phyloP scores from a whole-genome alignment of 176 grass and related monocot genomes.

The Themeda triandra region DNA sequence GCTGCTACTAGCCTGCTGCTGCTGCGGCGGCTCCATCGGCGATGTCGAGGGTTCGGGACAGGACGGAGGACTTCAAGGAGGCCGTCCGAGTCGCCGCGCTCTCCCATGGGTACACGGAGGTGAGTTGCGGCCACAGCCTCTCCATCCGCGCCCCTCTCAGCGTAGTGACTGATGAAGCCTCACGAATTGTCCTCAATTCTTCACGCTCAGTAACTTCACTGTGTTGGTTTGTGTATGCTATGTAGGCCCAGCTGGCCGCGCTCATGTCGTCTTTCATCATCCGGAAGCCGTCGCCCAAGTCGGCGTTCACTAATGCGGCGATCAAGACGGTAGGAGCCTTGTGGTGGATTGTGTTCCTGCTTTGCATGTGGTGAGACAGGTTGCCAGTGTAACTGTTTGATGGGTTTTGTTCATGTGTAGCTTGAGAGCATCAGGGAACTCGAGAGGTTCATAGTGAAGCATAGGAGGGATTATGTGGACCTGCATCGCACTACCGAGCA shows the following conservation, averaged over 20 bases:
- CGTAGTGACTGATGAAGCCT: background rate
- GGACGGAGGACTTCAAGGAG: constrained; percentile 87
- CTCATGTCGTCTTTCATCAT: constrained; percentile 89
- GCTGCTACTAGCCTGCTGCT: background rate
- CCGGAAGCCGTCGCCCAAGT: constrained; percentile 59
- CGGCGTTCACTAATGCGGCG: constrained; percentile 69
- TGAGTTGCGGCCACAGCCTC: constrained; percentile 16
- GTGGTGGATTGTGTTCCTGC: background rate
- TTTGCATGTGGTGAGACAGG: background rate
- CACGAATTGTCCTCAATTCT: background rate
- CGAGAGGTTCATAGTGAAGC: constrained; percentile 78
- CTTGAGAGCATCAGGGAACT: constrained; percentile 82
- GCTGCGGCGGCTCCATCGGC: constrained; percentile 13
- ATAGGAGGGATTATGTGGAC: constrained; percentile 85
- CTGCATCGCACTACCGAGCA: constrained; percentile 87
- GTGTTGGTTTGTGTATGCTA: constrained; percentile 2
- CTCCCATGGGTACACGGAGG: constrained; percentile 66
- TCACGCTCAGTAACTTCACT: background rate
- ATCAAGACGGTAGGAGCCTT: constrained; percentile 74
- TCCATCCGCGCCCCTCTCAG: background rate
- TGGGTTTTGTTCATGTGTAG: constrained; percentile 43
- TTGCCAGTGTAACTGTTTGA: background rate
- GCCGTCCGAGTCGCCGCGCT: constrained; percentile 56
- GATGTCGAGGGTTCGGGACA: constrained; percentile 77
- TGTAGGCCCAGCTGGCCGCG: constrained; percentile 65